Base-by-base conservation (phyloP, 2,329 filamentous ascomycete genomes). In the Fusarium gaditjirri region DNA sequence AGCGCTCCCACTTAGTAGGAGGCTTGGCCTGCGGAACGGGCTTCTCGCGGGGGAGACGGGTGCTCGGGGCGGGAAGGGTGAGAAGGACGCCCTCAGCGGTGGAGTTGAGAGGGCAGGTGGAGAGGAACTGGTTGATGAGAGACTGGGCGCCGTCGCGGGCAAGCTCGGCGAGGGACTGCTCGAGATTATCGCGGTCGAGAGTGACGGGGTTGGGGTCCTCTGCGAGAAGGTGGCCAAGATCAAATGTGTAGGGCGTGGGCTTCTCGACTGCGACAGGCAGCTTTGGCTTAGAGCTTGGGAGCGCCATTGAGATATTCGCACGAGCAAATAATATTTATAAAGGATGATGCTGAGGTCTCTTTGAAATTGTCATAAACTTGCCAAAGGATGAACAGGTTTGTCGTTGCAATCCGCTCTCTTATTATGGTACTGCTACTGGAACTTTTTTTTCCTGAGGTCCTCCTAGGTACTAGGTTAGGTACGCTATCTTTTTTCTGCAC, bases 1-100 rank as follows among this genome's bases (percentile, higher is more conserved):
- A 99, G 78, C 92, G 90, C 86, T 97, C 92, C 96, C 96, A 99
- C 82, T 94, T 97, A 65, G 95, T 98, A 75, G 92, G 92, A 63
- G 91, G 86, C 84, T 95, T 96, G 75, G 91, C 88, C 61, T 90
- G 88, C 2, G 96, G 96, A 13, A 98, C 86, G 14, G 94, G 94
- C 84, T 99, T 98, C 85, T 98, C 95, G 76, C 96, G 92, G 29
- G 96, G 96, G 8, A 98, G 87, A 2, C 86, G 82, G 3, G 92
- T 97, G 25, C 88, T 84, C 1, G 90, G 86, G 0, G 88, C 81
- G 0, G 96, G 96, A 0, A 99, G 91, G 21, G 89, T 86, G 59
- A 98, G 90, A 54, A 95, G 89, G 4, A 98, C 93, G 75, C 94
- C 88, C 39, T 89, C 87, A 2, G 84, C 77, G 49, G 90, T 91